A percentile compares a stretch with the other conserved stretches of the same genome.
Evolutionary conservation across 495 filamentous ascomycete genomes (phyloP).

Genomic region (Lasiosphaeris hirsuta): DNA sequence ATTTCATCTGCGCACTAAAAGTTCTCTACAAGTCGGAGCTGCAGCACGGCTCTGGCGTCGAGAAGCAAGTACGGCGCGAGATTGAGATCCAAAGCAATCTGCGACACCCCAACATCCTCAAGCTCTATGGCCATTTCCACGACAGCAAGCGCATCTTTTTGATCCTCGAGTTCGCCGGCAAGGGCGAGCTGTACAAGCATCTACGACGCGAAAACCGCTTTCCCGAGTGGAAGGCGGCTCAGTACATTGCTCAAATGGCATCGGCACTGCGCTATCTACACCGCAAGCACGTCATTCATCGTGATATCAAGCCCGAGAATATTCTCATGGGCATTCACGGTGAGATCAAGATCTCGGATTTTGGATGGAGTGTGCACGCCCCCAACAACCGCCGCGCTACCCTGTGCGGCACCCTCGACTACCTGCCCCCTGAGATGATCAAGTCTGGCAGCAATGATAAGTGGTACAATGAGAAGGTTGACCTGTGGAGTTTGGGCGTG

Average conservation of each 20-base stretch:
- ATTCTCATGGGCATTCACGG: conserved; percentile 96
- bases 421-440: conserved; percentile 97
- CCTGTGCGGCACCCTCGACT: conserved; percentile 96
- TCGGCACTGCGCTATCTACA: conserved; percentile 87
- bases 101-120: conserved; percentile 91
- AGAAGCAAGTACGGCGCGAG: conserved; percentile 95
- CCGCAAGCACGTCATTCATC: conserved; percentile 97
- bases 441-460: conserved; percentile 73
- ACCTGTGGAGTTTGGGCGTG: conserved; percentile 93
- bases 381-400: conserved; percentile 91
- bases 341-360: conserved; percentile 98
- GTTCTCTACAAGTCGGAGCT: conserved; percentile 94
- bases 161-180: conserved; percentile 92
- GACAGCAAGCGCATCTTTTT: conserved; percentile 94
- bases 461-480: conserved; percentile 91
- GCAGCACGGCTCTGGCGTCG: conserved; percentile 79
- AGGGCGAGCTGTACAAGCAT: conserved; percentile 97
- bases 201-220: conserved; percentile 83
- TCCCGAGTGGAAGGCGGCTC: conserved; percentile 92
- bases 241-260: conserved; percentile 99
- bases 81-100: conserved; percentile 98
- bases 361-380: conserved; percentile 97
- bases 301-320: conserved; percentile 98
- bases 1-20: conserved; percentile 95
- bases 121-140: conserved; percentile 94